Conservation (phyloP, 257 asterid genomes). For the Ilex asprella region DNA sequence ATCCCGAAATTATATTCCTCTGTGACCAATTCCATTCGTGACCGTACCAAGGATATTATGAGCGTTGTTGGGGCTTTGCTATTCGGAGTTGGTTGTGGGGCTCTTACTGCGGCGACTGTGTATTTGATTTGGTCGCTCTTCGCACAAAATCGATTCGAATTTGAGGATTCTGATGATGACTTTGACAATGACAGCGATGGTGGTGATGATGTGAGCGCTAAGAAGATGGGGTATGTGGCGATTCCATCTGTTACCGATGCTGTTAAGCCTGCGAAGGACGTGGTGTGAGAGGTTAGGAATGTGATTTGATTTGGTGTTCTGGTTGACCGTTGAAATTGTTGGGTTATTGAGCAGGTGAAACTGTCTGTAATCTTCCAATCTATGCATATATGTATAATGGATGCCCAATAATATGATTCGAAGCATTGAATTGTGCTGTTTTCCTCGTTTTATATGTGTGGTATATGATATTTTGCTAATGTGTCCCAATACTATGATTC, state of each 20-base stretch:
- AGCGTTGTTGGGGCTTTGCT: neutral
- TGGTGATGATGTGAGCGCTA: neutral
- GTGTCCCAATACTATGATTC: too few species aligned
- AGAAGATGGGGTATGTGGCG: neutral
- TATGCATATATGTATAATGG: too few species aligned
- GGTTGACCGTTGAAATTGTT: too few species aligned
- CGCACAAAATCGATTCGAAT: neutral
- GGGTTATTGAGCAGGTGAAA: neutral
- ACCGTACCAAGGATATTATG: neutral
- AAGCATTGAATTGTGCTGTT: too few species aligned
- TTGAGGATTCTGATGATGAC: neutral
- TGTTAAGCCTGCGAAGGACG: neutral
- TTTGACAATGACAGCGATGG: too few species aligned
- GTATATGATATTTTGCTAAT: too few species aligned
- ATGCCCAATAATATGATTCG: too few species aligned
- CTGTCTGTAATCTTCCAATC: neutral
- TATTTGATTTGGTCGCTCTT: neutral
- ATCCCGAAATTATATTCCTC: neutral
- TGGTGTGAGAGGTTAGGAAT: neutral
- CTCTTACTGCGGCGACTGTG: neutral
- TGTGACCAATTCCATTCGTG: neutral
- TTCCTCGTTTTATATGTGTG: too few species aligned
- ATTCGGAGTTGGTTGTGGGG: neutral
- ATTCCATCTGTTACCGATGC: neutral
- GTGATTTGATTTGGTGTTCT: neutral